Evolutionary conservation across 108 stramenopile species (phyloP).

Genomic region (Asterionellopsis glacialis): DNA sequence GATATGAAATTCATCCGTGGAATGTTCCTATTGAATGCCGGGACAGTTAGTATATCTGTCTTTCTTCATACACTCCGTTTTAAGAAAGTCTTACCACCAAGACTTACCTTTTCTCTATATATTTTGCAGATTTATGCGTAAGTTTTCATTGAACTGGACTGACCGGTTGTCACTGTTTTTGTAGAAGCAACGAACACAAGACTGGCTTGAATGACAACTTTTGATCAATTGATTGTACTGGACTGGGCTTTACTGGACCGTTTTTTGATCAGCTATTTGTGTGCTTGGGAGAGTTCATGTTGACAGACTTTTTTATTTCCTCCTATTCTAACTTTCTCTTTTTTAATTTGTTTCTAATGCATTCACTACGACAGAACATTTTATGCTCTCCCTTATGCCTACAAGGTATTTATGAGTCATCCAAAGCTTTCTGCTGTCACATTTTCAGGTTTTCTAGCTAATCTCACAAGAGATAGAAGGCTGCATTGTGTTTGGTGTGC

Average conservation of each 20-base stretch:
- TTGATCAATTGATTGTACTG: too few relatives aligned
- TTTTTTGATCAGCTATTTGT: not conserved
- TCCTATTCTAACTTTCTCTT: not conserved
- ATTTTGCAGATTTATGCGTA: slow-evolving; percentile 35
- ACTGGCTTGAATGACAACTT: too few relatives aligned
- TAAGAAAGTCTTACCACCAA: slow-evolving; percentile 34
- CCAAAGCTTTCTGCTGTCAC: slow-evolving; percentile 13
- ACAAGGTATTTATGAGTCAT: slow-evolving; percentile 23
- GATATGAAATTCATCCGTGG: slow-evolving; percentile 29
- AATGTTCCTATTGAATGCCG: slow-evolving; percentile 24
- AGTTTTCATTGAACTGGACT: not conserved
- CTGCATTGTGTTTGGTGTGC: slow-evolving; percentile 29
- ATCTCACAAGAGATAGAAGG: slow-evolving; percentile 28
- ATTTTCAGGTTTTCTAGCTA: slow-evolving; percentile 18
- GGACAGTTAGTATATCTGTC: slow-evolving; percentile 33
- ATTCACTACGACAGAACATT: slow-evolving; percentile 6
- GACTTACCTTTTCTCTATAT: slow-evolving; percentile 36
- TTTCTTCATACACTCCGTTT: slow-evolving; percentile 40
- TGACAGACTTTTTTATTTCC: not conserved
- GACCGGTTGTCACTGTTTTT: too few relatives aligned
- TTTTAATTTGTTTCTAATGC: too few relatives aligned
- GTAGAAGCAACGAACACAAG: too few relatives aligned
- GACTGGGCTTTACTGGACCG: too few relatives aligned
- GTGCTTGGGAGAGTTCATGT: not conserved
- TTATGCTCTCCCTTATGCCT: slow-evolving; percentile 28